These are phyloP conservation scores for Oenanthe sinensis DNA, from an alignment of 129 eudicot species.

Conservation along the genomic window DNA sequence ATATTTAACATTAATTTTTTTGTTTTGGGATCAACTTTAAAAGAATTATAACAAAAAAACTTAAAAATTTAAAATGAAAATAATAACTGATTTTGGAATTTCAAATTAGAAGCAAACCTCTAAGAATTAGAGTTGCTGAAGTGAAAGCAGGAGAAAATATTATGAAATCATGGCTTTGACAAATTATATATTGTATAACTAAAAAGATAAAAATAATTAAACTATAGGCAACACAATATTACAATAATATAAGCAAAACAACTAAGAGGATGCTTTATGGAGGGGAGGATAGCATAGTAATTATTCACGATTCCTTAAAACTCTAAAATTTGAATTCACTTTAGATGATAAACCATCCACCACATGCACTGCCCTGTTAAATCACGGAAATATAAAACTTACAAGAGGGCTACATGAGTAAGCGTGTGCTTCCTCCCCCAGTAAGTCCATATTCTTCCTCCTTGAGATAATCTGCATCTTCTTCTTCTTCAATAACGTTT, in stretches of 20 bases:
- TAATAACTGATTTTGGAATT: neutral
- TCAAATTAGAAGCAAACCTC: neutral
- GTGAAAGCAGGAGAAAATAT: neutral
- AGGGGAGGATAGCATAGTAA: neutral
- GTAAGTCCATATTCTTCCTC: slow-evolving; percentile 89
- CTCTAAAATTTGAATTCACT: no score
- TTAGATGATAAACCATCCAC: no score
- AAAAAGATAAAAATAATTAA: neutral
- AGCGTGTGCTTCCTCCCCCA: slow-evolving; percentile 81
- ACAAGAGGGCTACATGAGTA: slow-evolving; percentile 92
- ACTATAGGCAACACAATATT: neutral
- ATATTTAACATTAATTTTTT: neutral
- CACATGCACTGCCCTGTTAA: neutral
- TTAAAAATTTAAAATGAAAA: neutral
- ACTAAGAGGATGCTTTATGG: neutral
- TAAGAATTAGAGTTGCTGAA: neutral
- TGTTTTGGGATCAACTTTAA: neutral
- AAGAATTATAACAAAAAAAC: neutral
- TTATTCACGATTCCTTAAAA: neutral
- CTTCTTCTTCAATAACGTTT: slow-evolving; percentile 96
- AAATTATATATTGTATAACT: neutral
- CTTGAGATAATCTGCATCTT: slow-evolving; percentile 90
- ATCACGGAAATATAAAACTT: slow-evolving; percentile 23
- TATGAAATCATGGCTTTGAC: neutral
- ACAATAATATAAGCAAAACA: neutral